phyloP scores from a whole-genome alignment of 192 early-diverging fungal species.

The Backusella macrospora region DNA sequence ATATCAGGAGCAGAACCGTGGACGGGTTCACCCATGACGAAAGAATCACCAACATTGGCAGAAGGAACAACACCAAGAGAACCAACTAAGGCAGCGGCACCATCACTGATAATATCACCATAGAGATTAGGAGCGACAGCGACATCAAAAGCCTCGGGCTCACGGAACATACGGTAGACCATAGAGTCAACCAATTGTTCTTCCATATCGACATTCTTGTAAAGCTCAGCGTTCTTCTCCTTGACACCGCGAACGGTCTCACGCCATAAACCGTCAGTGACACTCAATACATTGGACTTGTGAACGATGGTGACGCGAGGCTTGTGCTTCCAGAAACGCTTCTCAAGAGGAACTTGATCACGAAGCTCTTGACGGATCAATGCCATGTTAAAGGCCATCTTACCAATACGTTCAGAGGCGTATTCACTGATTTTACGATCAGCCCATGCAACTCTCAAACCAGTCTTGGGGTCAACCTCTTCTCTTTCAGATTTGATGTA shows the following conservation, averaged over 20 bases:
- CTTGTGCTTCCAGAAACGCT: constrained; percentile 65
- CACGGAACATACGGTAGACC: constrained; percentile 99
- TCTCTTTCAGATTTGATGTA: constrained; percentile 84
- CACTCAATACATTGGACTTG: constrained; percentile 95
- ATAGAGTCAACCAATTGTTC: constrained; percentile 99
- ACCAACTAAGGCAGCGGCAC: constrained; percentile 94
- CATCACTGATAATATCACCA: constrained; percentile 97
- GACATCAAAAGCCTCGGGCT: constrained; percentile 95
- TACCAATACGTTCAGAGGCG: constrained; percentile 85
- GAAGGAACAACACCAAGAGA: constrained; percentile 94
- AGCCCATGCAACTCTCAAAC: constrained; percentile 75
- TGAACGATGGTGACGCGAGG: constrained; percentile 89
- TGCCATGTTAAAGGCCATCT: constrained; percentile 94
- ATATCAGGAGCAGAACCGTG: constrained; percentile 96
- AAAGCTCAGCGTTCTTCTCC: constrained; percentile 61
- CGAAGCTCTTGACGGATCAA: constrained; percentile 75
- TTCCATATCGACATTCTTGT: constrained; percentile 73
- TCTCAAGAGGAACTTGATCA: constrained; percentile 49
- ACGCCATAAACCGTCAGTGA: constrained; percentile 96
- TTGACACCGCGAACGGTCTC: constrained; percentile 84
- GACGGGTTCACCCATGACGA: constrained; percentile 94
- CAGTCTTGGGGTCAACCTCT: constrained; percentile 63
- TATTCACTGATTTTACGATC: constrained; percentile 89
- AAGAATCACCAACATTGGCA: constrained; percentile 94
- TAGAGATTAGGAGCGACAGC: constrained; percentile 97